Evolutionary conservation across 2,329 filamentous ascomycete genomes (phyloP), one percentile per base, ranked within the genome.

Genomic region (Sphaerostilbella broomeana): DNA sequence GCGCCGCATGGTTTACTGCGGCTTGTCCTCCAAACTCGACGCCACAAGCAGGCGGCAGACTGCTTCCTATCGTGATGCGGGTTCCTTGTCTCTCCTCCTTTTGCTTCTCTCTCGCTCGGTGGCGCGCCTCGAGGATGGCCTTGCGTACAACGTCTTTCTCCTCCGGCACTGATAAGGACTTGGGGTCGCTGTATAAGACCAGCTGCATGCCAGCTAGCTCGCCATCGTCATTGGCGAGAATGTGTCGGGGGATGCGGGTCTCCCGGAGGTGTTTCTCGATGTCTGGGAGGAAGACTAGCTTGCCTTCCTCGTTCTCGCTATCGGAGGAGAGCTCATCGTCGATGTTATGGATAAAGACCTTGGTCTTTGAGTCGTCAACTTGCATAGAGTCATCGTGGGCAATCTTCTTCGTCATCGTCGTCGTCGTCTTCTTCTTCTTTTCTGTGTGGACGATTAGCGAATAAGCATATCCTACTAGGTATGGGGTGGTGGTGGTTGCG

Each of bases 271-370:
- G 83, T 62, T 84, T 86, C 57, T 90, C 83, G 39, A 97, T 84
- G 57, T 94, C 86, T 1, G 87, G 81, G 1, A 94, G 73, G 66
- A 95, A 88, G 55, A 89, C 72, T 32, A 94, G 73, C 49, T 69
- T 73, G 49, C 75, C 73, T 16, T 75, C 69, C 45, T 73, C 70
- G 40, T 45, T 46, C 10, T 61, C 58, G 49, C 50, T 61, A 44
- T 62, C 64, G 6, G 66, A 67, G 11, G 82, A 81, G 21, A 97
- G 75, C 63, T 97, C 90, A 51, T 84, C 84, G 57, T 94, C 88
- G 8, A 98, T 71, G 61, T 94, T 81, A 68, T 89, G 82, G 51
- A 98, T 88, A 70, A 92, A 95, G 44, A 95, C 79, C 56, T 84
- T 86, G 65, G 94, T 73, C 53, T 85, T 84, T 21, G 85, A 82